Evolutionary conservation across 2,329 filamentous ascomycete species (phyloP).

Genomic region (Dactylellina parvicollis): DNA sequence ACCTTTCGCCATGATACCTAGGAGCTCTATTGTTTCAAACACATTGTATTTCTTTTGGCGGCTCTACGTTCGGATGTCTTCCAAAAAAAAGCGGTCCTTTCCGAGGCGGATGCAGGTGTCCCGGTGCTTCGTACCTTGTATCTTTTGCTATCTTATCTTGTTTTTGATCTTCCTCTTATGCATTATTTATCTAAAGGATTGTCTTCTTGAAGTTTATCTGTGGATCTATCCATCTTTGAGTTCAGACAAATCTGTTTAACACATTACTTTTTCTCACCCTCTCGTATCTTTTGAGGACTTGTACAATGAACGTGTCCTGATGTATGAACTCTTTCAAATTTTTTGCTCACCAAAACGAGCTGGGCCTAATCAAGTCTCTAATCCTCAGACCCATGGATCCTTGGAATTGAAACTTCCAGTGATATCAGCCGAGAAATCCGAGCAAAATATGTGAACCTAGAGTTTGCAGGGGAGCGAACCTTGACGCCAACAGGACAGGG

Average conservation of each 20-base stretch:
- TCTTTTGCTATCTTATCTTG: constrained; percentile 3
- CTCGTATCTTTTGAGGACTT: constrained; percentile 2
- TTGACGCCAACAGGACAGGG: not conserved
- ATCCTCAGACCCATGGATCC: constrained; percentile 25
- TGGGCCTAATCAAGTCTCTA: constrained; percentile 8
- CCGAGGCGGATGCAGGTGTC: constrained; percentile 47
- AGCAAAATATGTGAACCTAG: not conserved
- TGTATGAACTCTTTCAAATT: not conserved
- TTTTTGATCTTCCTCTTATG: constrained; percentile 7
- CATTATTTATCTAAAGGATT: constrained; percentile 8
- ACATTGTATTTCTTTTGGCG: constrained; percentile 31
- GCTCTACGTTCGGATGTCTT: constrained; percentile 24
- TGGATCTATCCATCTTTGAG: too few relatives aligned
- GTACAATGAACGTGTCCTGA: not conserved
- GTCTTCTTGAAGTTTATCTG: too few relatives aligned
- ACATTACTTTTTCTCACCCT: too few relatives aligned
- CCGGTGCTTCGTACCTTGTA: constrained; percentile 20
- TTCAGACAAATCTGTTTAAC: too few relatives aligned
- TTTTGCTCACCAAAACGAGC: constrained; percentile 4
- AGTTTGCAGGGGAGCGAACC: not conserved
- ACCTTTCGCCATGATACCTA: constrained; percentile 34
- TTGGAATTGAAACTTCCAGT: constrained; percentile 32
- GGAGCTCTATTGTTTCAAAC: constrained; percentile 32
- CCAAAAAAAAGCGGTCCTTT: constrained; percentile 42
- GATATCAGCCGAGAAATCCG: constrained; percentile 41